A percentile compares a stretch with the other conserved stretches of the same genome.
Evolutionary conservation across 2,329 filamentous ascomycete genomes (phyloP).

Genomic region (Plenodomus biglobosus): DNA sequence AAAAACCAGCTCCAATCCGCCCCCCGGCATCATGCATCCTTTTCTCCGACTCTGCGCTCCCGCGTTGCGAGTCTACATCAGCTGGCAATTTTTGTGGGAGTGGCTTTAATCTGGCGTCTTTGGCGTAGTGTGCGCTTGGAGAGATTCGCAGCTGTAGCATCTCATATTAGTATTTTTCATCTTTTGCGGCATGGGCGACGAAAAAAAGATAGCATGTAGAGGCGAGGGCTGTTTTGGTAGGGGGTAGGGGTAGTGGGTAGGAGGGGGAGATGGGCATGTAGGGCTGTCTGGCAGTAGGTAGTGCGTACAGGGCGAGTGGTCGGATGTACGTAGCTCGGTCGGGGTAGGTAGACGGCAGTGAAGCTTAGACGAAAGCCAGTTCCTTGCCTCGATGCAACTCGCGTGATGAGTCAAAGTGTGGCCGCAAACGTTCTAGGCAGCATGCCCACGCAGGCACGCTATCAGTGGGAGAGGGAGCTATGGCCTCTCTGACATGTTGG

Average conservation of each 20-base stretch:
- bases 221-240: conserved; percentile 7
- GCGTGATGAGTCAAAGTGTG: background rate
- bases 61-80: conserved; percentile 19
- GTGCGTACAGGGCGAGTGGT: background rate
- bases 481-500: background rate
- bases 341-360: background rate
- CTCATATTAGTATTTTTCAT: conserved; percentile 28
- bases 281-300: too few relatives aligned
- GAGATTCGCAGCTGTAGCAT: conserved; percentile 25
- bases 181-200: conserved; percentile 19
- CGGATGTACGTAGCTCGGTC: background rate
- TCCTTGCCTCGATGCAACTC: background rate
- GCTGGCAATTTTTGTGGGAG: conserved; percentile 23
- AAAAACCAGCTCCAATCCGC: conserved; percentile 30
- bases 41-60: conserved; percentile 27
- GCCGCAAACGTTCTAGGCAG: background rate
- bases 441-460: background rate
- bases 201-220: conserved; percentile 36
- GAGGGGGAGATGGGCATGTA: too few relatives aligned
- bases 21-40: conserved; percentile 21
- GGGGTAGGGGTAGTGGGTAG: too few relatives aligned
- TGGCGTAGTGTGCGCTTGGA: conserved; percentile 29
- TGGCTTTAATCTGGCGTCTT: conserved; percentile 29
- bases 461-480: background rate
- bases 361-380: background rate